Evolutionary conservation across 129 eudicot genomes (phyloP).

Genomic region (Glebionis coronaria): DNA sequence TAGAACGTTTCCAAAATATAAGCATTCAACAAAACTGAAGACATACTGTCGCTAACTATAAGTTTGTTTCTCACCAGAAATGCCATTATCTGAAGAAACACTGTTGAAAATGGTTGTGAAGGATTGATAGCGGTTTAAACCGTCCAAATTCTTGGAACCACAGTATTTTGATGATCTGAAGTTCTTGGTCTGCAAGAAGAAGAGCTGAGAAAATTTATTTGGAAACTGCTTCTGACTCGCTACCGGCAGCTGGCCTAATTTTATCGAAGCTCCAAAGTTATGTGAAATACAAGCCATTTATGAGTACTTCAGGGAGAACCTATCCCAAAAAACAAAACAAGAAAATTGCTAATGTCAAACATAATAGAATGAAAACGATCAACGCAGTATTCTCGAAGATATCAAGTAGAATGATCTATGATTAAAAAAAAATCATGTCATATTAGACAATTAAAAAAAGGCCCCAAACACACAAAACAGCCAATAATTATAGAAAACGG

Average conservation of each 20-base stretch:
- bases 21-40: neutral
- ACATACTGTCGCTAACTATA: conserved; percentile 1
- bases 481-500: neutral
- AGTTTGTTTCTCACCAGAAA: conserved; percentile 33
- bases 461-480: too few species aligned
- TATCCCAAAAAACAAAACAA: conserved; percentile 2
- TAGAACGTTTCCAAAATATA: too few species aligned
- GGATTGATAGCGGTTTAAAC: conserved; percentile 17
- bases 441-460: too few species aligned
- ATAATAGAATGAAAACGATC: neutral
- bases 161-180: conserved; percentile 8
- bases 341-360: conserved; percentile 10
- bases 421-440: too few species aligned
- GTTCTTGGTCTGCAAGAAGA: conserved; percentile 18
- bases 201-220: conserved; percentile 28
- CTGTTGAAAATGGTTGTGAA: conserved; percentile 28
- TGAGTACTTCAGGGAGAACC: conserved; percentile 16
- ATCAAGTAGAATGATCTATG: neutral
- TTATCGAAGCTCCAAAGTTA: conserved; percentile 26
- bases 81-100: conserved; percentile 26
- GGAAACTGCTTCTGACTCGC: conserved; percentile 17
- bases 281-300: conserved; percentile 41
- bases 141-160: conserved; percentile 8
- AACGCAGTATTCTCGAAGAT: neutral
- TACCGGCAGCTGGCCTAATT: conserved; percentile 21